Conservation (phyloP, 139 green algal species). For the Pleodorina starrii region DNA sequence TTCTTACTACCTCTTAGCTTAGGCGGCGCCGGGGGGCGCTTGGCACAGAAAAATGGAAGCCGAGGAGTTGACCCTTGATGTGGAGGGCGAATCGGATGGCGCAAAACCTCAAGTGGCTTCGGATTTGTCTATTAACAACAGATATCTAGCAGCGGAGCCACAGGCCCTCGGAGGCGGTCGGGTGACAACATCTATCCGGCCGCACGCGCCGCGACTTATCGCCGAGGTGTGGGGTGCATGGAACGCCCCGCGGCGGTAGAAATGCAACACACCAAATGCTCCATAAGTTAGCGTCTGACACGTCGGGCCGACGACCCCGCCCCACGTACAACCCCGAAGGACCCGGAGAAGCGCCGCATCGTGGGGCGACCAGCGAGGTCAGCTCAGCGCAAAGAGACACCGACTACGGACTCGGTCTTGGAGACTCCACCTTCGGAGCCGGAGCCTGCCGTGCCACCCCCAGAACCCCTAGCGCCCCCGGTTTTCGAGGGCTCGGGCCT, state of each 20-base stretch:
- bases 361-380: not conserved
- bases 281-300: not conserved
- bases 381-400: not conserved
- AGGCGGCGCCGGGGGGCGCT: no score
- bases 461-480: not conserved
- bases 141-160: not conserved
- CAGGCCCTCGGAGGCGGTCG: not conserved
- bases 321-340: not conserved
- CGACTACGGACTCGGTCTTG: not conserved
- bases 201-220: not conserved
- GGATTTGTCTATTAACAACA: not conserved
- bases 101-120: not conserved
- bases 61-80: not conserved
- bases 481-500: constrained; percentile 40
- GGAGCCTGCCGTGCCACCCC: not conserved
- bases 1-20: no score
- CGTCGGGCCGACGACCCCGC: not conserved
- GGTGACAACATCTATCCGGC: not conserved
- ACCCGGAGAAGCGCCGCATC: constrained; percentile 26
- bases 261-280: not conserved
- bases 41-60: not conserved
- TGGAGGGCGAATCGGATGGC: not conserved
- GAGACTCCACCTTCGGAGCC: not conserved
- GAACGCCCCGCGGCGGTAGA: no score
- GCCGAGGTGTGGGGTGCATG: not conserved